phyloP scores from a whole-genome alignment of 495 filamentous ascomycete species.

The Penicillium samsonianum region DNA sequence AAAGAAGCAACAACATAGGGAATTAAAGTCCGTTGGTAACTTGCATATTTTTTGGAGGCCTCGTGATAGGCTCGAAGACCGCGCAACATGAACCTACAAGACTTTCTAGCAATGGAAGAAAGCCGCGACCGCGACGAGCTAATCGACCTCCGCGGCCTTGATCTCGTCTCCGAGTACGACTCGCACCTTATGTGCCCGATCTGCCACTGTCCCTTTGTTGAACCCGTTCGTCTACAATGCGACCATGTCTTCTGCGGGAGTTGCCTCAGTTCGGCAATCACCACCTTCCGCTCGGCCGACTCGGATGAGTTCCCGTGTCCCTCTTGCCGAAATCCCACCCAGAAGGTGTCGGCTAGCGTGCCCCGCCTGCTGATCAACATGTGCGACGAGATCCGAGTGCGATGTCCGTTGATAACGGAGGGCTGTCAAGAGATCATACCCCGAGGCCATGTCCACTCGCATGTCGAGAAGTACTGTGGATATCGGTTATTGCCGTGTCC shows the following conservation, averaged over 20 bases:
- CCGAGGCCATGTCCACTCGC: slow-evolving; percentile 68
- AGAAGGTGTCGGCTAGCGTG: slow-evolving; percentile 41
- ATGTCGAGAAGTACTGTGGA: slow-evolving; percentile 74
- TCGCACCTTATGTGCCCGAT: slow-evolving; percentile 82
- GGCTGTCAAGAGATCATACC: slow-evolving; percentile 66
- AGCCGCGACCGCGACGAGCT: slow-evolving; percentile 31
- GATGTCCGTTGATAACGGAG: slow-evolving; percentile 62
- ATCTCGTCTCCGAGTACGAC: slow-evolving; percentile 69
- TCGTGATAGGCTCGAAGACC: not conserved
- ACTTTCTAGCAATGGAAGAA: slow-evolving; percentile 40
- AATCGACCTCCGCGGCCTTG: slow-evolving; percentile 68
- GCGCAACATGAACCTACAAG: slow-evolving; percentile 35
- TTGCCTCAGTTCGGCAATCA: slow-evolving; percentile 66
- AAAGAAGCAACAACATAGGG: slow-evolving; percentile 5
- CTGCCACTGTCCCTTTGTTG: slow-evolving; percentile 72
- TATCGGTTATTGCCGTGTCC: slow-evolving; percentile 68
- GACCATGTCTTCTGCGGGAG: slow-evolving; percentile 75
- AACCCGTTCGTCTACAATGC: slow-evolving; percentile 71
- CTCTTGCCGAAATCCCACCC: slow-evolving; percentile 45
- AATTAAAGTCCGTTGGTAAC: not conserved
- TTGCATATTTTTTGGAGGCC: not conserved
- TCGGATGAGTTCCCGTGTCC: slow-evolving; percentile 49
- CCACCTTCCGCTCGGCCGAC: slow-evolving; percentile 38
- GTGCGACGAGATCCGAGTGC: slow-evolving; percentile 74
- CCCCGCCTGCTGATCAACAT: slow-evolving; percentile 61